phyloP scores from a whole-genome alignment of 176 grass and related monocot species.

The Phragmites australis region DNA sequence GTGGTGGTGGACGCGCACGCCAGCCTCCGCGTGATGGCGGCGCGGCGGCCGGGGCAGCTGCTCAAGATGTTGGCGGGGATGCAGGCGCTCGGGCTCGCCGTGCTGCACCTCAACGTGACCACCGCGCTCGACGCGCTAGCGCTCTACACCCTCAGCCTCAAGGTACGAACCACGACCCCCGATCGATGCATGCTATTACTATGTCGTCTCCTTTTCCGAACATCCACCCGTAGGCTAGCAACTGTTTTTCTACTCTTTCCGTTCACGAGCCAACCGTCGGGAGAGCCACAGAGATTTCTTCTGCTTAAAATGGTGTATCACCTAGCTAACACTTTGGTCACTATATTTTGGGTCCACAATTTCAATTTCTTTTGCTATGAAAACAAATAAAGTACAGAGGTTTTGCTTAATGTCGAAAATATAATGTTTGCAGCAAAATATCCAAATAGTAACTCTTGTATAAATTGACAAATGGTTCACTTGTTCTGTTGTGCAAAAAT shows the following conservation, averaged over 20 bases:
- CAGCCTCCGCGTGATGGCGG: conserved; percentile 55
- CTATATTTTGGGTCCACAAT: too few species aligned
- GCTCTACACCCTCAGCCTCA: conserved; percentile 82
- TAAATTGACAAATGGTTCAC: too few species aligned
- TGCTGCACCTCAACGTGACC: conserved; percentile 83
- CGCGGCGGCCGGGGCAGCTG: conserved; percentile 62
- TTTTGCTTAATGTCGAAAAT: too few species aligned
- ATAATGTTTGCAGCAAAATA: too few species aligned
- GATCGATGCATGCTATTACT: background rate
- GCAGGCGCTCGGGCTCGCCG: conserved; percentile 57
- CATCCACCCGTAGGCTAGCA: too few species aligned
- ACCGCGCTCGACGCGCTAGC: conserved; percentile 54
- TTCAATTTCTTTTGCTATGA: too few species aligned
- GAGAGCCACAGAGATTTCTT: background rate
- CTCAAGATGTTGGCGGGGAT: conserved; percentile 64
- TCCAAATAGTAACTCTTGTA: too few species aligned
- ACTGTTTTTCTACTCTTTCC: background rate
- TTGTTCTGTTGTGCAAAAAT: too few species aligned
- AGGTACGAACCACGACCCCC: conserved; percentile 42
- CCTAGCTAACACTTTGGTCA: conserved; percentile 6
- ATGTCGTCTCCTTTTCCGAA: too few species aligned
- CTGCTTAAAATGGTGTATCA: background rate
- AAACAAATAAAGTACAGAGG: too few species aligned
- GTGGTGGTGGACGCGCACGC: conserved; percentile 80
- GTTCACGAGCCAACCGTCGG: background rate